Evolutionary conservation across 208 protist genomes (phyloP).

Genomic region (Acanthamoeba triangularis): DNA sequence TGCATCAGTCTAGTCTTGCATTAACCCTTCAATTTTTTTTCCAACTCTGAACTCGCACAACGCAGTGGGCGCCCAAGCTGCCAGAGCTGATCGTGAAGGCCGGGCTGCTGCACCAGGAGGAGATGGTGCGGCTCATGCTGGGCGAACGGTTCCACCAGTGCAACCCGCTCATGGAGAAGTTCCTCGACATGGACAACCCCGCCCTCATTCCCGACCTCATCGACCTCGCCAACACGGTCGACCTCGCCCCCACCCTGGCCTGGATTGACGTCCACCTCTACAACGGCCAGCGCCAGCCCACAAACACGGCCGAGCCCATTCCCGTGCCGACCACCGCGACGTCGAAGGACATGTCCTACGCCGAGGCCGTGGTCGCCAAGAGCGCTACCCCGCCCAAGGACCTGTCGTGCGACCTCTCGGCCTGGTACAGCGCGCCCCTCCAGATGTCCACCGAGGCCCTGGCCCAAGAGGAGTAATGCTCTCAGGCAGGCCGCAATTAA

Average conservation of each 20-base stretch:
- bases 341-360: background rate
- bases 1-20: no score
- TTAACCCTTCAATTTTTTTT: no score
- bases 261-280: constrained; percentile 50
- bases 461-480: constrained; percentile 7
- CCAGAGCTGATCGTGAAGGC: constrained; percentile 62
- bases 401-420: constrained; percentile 42
- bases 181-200: constrained; percentile 63
- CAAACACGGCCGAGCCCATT: background rate
- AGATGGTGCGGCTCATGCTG: constrained; percentile 44
- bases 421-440: constrained; percentile 40
- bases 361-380: background rate
- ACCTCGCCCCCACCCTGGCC: constrained; percentile 13
- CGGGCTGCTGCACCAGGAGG: constrained; percentile 57
- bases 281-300: background rate
- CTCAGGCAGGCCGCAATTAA: no score
- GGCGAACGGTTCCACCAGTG: constrained; percentile 64
- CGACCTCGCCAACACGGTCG: background rate
- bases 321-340: background rate
- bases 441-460: background rate
- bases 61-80: constrained; percentile 62
- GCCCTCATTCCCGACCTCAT: constrained; percentile 43
- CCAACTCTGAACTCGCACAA: background rate
- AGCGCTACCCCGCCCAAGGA: background rate
- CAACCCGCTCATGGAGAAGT: constrained; percentile 71